phyloP scores from a whole-genome alignment of 2,329 filamentous ascomycete species.

The Penicillium sp. region DNA sequence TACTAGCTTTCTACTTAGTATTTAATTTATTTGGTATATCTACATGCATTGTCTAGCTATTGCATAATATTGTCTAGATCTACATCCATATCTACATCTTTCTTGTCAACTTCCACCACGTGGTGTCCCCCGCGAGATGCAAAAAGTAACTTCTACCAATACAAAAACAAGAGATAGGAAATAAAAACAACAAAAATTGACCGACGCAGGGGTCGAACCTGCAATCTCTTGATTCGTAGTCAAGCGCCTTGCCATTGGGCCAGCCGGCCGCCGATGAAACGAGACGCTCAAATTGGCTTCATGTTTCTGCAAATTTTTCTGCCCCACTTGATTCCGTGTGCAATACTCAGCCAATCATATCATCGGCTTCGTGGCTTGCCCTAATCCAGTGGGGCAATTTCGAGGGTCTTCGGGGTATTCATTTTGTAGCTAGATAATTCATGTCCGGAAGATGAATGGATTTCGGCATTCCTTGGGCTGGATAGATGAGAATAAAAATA shows the following conservation, averaged over 20 bases:
- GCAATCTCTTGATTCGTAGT: constrained; percentile 59
- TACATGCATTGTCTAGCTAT: not conserved
- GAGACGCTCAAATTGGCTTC: not conserved
- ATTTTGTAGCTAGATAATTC: too few relatives aligned
- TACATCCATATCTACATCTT: too few relatives aligned
- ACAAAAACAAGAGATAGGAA: not conserved
- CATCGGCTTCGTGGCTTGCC: too few relatives aligned
- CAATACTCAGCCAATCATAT: too few relatives aligned
- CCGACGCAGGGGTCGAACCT: constrained; percentile 51
- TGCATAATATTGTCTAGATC: too few relatives aligned
- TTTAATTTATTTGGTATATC: not conserved
- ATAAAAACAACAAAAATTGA: constrained; percentile 26
- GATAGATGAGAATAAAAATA: too few relatives aligned
- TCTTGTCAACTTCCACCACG: not conserved
- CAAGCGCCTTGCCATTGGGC: constrained; percentile 57
- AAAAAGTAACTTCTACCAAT: not conserved
- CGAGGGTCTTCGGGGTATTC: too few relatives aligned
- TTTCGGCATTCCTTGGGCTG: too few relatives aligned
- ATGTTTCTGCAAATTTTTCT: not conserved
- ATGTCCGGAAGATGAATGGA: too few relatives aligned
- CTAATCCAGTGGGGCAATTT: too few relatives aligned
- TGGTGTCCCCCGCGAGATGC: too few relatives aligned
- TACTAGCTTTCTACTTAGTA: not conserved
- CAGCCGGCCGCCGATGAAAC: constrained; percentile 32
- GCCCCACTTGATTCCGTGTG: too few relatives aligned